Conservation (phyloP, 2,329 filamentous ascomycete genomes). For the Sporothrix humicola region DNA sequence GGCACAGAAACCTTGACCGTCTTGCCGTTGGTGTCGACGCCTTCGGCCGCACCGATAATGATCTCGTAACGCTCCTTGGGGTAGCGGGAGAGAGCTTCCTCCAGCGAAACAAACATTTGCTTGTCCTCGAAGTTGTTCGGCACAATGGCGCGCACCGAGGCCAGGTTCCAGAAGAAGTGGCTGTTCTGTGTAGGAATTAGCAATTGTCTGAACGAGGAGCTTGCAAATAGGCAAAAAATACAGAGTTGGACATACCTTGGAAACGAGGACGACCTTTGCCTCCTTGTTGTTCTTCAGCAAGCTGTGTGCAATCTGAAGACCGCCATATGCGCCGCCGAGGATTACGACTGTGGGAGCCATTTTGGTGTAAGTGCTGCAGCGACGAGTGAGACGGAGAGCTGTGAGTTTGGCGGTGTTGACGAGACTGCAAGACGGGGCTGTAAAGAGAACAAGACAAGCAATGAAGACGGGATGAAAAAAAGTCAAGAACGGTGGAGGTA, state of each 20-base stretch:
- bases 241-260: constrained; percentile 53
- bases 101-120: constrained; percentile 57
- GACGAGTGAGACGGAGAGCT: constrained; percentile 2
- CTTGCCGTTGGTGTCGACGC: constrained; percentile 51
- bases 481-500: not conserved
- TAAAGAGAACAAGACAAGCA: no score
- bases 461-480: no score
- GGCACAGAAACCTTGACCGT: constrained; percentile 51
- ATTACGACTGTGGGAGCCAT: constrained; percentile 62
- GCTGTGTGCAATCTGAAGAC: constrained; percentile 59
- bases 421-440: no score
- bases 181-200: constrained; percentile 50
- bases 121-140: constrained; percentile 57
- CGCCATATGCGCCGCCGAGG: constrained; percentile 60
- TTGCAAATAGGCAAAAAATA: not conserved
- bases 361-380: constrained; percentile 2
- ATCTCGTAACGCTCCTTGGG: constrained; percentile 57
- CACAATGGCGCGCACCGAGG: constrained; percentile 61
- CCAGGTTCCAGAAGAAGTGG: constrained; percentile 65
- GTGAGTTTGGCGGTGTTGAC: no score
- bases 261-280: constrained; percentile 61
- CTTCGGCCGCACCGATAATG: constrained; percentile 56
- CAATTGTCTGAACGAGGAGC: not conserved
- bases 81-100: constrained; percentile 57
- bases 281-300: constrained; percentile 58